Conservation (phyloP, 2,329 filamentous ascomycete species). For the Claviceps africana region DNA sequence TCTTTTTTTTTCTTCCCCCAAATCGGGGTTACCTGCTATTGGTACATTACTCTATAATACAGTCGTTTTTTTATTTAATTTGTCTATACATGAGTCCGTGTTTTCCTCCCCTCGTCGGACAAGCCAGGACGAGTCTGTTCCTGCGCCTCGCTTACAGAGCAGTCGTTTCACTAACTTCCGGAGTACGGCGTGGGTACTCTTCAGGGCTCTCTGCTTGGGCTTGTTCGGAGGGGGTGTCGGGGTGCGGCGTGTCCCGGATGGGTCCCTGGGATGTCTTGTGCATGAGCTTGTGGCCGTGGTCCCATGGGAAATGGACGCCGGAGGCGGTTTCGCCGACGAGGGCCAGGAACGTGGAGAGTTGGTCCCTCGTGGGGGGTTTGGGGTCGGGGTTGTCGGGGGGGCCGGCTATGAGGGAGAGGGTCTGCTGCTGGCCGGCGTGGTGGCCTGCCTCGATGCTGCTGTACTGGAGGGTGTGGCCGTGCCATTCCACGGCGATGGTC, state of each 20-base stretch:
- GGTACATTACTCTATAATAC: not conserved
- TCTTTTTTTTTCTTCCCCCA: too few relatives aligned
- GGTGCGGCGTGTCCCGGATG: constrained; percentile 14
- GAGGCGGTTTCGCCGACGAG: constrained; percentile 17
- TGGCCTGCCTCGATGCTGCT: constrained; percentile 37
- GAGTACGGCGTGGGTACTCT: too few relatives aligned
- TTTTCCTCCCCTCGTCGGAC: too few relatives aligned
- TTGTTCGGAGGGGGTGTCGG: constrained; percentile 9
- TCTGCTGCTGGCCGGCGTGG: constrained; percentile 35
- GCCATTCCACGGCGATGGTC: constrained; percentile 26
- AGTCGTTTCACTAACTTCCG: too few relatives aligned
- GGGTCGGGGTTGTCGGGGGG: not conserved
- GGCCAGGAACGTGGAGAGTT: constrained; percentile 11
- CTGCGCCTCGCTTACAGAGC: too few relatives aligned
- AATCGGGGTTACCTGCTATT: too few relatives aligned
- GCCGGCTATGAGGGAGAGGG: constrained; percentile 27
- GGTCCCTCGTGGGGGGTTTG: not conserved
- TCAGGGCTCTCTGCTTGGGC: too few relatives aligned
- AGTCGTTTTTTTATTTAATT: too few relatives aligned
- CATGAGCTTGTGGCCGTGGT: constrained; percentile 17
- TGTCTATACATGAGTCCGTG: too few relatives aligned
- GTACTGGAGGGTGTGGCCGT: constrained; percentile 34
- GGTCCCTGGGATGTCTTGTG: constrained; percentile 14
- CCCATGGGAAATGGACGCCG: constrained; percentile 22
- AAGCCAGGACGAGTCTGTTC: too few relatives aligned